phyloP scores from a whole-genome alignment of 148 eudicot species.

The Linanthus parryae region DNA sequence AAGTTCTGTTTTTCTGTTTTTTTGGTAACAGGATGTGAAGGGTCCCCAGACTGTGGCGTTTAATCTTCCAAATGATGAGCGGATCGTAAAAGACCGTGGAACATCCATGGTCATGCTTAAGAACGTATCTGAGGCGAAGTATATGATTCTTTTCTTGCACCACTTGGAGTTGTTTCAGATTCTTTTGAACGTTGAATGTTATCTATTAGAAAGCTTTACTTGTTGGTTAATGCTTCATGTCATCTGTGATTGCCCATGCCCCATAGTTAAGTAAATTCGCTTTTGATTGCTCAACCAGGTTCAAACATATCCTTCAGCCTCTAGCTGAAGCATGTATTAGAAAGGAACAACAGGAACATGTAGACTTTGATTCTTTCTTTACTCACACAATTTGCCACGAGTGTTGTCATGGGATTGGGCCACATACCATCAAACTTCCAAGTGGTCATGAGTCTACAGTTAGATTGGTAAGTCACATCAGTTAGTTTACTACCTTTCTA shows the following conservation, averaged over 20 bases:
- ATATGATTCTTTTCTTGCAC: constrained; percentile 20
- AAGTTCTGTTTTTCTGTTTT: too few relatives aligned
- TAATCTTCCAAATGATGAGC: constrained; percentile 97
- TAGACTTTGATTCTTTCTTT: constrained; percentile 94
- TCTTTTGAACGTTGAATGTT: too few relatives aligned
- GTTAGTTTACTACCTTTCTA: not conserved
- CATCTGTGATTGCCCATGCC: too few relatives aligned
- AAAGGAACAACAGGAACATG: constrained; percentile 67
- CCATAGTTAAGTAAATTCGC: too few relatives aligned
- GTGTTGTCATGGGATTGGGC: constrained; percentile 99
- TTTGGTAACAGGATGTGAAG: constrained; percentile 72
- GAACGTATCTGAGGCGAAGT: constrained; percentile 99
- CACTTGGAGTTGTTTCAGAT: too few relatives aligned
- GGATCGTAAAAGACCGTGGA: constrained; percentile 92
- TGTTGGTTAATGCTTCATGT: too few relatives aligned
- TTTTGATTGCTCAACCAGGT: too few relatives aligned
- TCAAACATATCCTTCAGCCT: constrained; percentile 89
- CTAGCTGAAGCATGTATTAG: constrained; percentile 71
- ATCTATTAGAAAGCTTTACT: too few relatives aligned
- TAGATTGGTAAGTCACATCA: constrained; percentile 63
- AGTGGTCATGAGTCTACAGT: constrained; percentile 83
- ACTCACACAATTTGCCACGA: constrained; percentile 98
- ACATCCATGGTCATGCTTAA: constrained; percentile 98
- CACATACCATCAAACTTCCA: constrained; percentile 87
- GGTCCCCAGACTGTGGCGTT: constrained; percentile 99